phyloP scores from a whole-genome alignment of 2,329 filamentous ascomycete species.

The Sclerotinia sclerotiorum region DNA sequence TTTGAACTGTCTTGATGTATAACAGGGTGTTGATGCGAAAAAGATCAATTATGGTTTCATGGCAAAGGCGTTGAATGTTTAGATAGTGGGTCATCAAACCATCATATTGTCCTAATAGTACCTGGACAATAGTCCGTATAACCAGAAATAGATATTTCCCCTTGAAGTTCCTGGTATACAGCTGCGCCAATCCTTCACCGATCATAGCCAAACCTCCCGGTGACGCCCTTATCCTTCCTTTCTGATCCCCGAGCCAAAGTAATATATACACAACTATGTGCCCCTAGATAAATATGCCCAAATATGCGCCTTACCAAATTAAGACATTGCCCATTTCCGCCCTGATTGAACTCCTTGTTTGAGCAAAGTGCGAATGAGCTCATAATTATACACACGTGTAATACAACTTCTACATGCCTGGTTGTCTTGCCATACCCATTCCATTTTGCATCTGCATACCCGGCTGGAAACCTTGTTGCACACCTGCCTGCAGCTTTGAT shows the following conservation, averaged over 20 bases:
- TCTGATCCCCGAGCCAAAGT: neutral
- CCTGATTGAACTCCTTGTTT: neutral
- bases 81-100: neutral
- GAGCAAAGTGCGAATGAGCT: neutral
- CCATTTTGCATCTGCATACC: slow-evolving; percentile 38
- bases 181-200: neutral
- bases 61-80: slow-evolving; percentile 1
- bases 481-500: slow-evolving; percentile 10
- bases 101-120: neutral
- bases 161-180: neutral
- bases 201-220: neutral
- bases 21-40: neutral
- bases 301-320: slow-evolving; percentile 5
- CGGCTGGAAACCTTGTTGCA: slow-evolving; percentile 28
- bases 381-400: neutral
- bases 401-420: slow-evolving; percentile 20
- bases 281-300: neutral
- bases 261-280: slow-evolving; percentile 5
- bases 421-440: slow-evolving; percentile 34
- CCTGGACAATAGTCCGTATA: neutral
- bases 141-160: neutral
- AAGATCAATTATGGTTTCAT: neutral
- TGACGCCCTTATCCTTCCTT: slow-evolving; percentile 8
- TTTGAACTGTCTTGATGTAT: neutral
- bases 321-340: slow-evolving; percentile 7